Base-by-base conservation (phyloP, 345 rosid species). In the Excoecaria agallocha region DNA sequence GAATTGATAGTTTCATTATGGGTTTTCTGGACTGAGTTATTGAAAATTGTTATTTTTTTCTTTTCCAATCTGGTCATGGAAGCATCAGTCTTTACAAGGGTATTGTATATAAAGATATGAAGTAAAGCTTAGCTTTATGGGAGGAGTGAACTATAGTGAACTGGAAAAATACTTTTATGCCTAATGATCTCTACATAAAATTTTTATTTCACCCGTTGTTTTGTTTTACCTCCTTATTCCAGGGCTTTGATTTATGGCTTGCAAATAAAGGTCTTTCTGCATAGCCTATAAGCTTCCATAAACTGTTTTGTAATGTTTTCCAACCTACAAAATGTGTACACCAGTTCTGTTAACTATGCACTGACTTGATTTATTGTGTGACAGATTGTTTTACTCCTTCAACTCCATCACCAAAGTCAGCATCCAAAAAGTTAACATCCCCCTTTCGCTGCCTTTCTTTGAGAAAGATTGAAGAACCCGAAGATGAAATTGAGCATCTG, bases 381-480 rank as follows among this genome's bases (percentile, higher is more conserved):
- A 66, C 87, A 86, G 89, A 85, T 55, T 78, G 84, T 64, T 83
- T 67, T 69, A 69, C 76, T 69, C 91, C 89, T 48, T 71, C 87
- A 50, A 85, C 94, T 57, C 97, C 97, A 74, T 91, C 98, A 7
- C 97, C 93, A 60, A 89, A 82, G 83, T 86, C 97, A 68, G 87
- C 89, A 64, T 84, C 95, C 10, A 94, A 91, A 90, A 91, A 89
- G 87, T 81, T 92, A 54, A 24, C 88, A 30, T 91, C 95, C n/a
- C 97, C 98, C 63, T 82, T 95, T 59, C 84, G 92, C 50, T 95
- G 98, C 86, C 96, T 95, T 76, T 91, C 94, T 25, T 66, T 93
- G 70, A 91, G 89, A 64, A 91, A 76, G 78, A 72, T 83, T 3
- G 97, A 90, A 79, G 81, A 88, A 46, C 95, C 91, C 6, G 93